These are phyloP conservation scores for Quillaja saponaria DNA, from an alignment of 306 rosid species.

Conservation along the genomic window DNA sequence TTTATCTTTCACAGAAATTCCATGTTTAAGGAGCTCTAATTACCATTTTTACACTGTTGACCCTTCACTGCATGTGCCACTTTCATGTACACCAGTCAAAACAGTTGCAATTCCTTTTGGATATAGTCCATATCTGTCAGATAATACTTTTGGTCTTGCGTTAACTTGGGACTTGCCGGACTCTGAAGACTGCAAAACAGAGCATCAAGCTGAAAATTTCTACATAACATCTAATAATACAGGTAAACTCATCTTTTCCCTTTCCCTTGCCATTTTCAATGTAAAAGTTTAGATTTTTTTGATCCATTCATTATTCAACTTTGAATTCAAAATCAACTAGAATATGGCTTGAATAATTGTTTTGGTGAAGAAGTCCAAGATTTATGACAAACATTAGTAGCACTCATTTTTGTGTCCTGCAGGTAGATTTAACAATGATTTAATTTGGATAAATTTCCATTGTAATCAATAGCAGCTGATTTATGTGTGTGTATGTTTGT, in stretches of 20 bases:
- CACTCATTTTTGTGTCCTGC: no score
- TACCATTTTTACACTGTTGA: slow-evolving; percentile 64
- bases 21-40: slow-evolving; percentile 56
- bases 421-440: no score
- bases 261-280: neutral
- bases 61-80: slow-evolving; percentile 45
- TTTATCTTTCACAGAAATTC: slow-evolving; percentile 45
- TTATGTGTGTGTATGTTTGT: no score
- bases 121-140: slow-evolving; percentile 71
- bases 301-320: slow-evolving; percentile 11
- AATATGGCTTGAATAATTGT: no score
- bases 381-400: no score
- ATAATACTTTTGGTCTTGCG: slow-evolving; percentile 65
- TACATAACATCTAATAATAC: slow-evolving; percentile 24
- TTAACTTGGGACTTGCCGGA: slow-evolving; percentile 57
- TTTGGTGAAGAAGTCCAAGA: no score
- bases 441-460: neutral
- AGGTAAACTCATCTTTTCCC: slow-evolving; percentile 34
- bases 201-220: slow-evolving; percentile 22
- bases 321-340: no score
- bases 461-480: neutral
- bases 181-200: slow-evolving; percentile 31
- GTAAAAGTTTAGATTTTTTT: neutral
- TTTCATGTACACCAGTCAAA: slow-evolving; percentile 52
- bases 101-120: slow-evolving; percentile 66